Evolutionary conservation across 495 filamentous ascomycete genomes (phyloP).

Genomic region (Poronia punctata): DNA sequence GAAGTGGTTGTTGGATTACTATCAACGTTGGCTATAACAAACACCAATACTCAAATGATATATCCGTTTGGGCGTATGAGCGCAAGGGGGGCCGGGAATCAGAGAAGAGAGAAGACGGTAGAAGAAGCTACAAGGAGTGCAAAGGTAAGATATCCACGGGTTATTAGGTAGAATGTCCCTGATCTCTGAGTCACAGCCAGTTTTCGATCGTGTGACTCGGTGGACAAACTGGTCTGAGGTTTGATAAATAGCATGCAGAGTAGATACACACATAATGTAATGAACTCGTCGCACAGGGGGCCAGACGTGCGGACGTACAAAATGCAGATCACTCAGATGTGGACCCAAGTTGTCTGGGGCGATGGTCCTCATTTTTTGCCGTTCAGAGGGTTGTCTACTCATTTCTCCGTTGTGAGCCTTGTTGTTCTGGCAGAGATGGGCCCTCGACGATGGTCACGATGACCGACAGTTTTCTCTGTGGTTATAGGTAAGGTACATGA

Average conservation of each 20-base stretch:
- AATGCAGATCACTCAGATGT: conserved; percentile 26
- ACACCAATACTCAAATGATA: not conserved
- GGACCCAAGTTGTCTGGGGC: conserved; percentile 9
- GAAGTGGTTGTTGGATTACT: not conserved
- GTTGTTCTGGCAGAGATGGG: no score
- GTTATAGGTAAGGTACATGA: no score
- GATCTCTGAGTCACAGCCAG: not conserved
- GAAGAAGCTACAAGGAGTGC: not conserved
- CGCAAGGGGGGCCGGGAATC: not conserved
- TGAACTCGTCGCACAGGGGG: conserved; percentile 20
- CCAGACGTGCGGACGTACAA: conserved; percentile 15
- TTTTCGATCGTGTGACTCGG: not conserved
- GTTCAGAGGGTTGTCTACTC: no score
- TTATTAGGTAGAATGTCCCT: not conserved
- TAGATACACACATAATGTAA: conserved; percentile 5
- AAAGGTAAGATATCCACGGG: conserved; percentile 3
- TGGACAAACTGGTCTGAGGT: no score
- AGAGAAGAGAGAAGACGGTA: not conserved
- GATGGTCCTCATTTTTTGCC: no score
- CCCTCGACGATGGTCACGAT: no score
- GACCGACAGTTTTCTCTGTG: no score
- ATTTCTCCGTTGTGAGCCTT: no score
- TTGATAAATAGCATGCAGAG: no score
- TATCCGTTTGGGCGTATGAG: not conserved
- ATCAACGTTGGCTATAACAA: not conserved